Evolutionary conservation across 2,329 filamentous ascomycete species (phyloP), one percentile per base, ranked within the genome.

Genomic region (Aspergillus costaricaensis): DNA sequence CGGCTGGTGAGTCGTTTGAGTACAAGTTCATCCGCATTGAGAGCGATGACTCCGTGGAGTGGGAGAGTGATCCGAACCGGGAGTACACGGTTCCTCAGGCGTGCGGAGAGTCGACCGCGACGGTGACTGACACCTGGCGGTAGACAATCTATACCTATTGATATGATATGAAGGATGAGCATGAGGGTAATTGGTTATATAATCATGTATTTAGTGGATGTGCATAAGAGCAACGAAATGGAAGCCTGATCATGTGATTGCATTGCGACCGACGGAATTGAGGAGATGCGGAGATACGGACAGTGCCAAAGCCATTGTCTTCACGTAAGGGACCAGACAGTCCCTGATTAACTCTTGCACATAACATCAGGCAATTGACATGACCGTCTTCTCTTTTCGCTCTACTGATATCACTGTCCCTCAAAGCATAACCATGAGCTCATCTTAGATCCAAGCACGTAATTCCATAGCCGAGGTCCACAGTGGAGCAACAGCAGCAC

Each of bases 21-120:
- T 91, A 91, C 74, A 91, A 91, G 79, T 92, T 86, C 68, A 84
- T 91, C 66, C 83, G 84, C 25, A 80, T 88, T 14, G 53, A 44
- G 44, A 79, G 80, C 61, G 81, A 85, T 67, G 84, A 86, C 1
- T 76, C 76, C 0, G 75, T 89, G 10, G 79, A 74, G 6, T 91
- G 89, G 88, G 89, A 91, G 78, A 79, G 76, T 48, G 87, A 88
- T 61, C 74, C 77, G 1, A 80, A 82, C 63, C 74, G 75, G 39
- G 67, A 62, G 12, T 80, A 76, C 60, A 78, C 74, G 4, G 76
- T 82, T 12, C 75, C 76, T 3, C 67, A 66, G n/a, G 70, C 62
- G 15, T 80, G 79, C 61, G 66, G 62, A 5, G 65, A 68, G 3
- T 72, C 69, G 1, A 67, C 69, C 19, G 67, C 69, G 5, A 75